These are phyloP conservation scores for Aphanocladium album DNA, from an alignment of 2,329 filamentous ascomycete species.

Conservation along the genomic window DNA sequence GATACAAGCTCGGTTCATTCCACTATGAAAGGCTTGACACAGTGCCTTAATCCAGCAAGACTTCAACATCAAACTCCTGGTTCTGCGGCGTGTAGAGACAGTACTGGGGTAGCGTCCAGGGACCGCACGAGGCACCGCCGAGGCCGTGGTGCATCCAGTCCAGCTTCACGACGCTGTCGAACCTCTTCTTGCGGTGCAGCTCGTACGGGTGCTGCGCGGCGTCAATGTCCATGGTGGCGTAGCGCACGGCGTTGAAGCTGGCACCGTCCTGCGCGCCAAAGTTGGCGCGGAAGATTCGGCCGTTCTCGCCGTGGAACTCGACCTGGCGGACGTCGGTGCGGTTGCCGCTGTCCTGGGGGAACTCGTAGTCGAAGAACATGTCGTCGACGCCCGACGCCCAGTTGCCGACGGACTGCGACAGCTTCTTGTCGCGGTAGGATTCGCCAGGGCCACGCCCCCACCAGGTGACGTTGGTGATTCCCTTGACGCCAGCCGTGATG, in stretches of 20 bases:
- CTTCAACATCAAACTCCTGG: conserved; percentile 38
- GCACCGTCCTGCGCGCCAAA: conserved; percentile 43
- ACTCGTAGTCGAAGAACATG: conserved; percentile 59
- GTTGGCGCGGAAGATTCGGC: conserved; percentile 35
- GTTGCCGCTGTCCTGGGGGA: conserved; percentile 64
- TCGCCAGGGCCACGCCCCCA: conserved; percentile 64
- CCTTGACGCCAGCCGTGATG: conserved; percentile 42
- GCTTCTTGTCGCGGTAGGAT: conserved; percentile 62
- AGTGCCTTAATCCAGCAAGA: conserved; percentile 35
- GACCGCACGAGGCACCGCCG: conserved; percentile 58
- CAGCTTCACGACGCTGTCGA: conserved; percentile 52
- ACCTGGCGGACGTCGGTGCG: conserved; percentile 60
- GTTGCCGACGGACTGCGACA: conserved; percentile 52
- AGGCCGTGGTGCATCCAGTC: conserved; percentile 60
- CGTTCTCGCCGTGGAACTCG: conserved; percentile 34
- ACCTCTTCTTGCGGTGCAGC: conserved; percentile 41
- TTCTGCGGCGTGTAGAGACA: conserved; percentile 34
- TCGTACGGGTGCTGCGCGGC: conserved; percentile 56
- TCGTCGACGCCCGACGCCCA: conserved; percentile 42
- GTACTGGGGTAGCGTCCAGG: conserved; percentile 46
- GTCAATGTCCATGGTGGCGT: conserved; percentile 49
- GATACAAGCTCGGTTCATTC: not conserved
- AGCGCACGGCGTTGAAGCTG: conserved; percentile 54
- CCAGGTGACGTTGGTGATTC: conserved; percentile 46
- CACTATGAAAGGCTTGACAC: not conserved